Percentiles rank a stretch among this genome's conserved stretches.
These are phyloP conservation scores for Heteromeles arbutifolia DNA, from an alignment of 306 rosid species.

Conservation along the genomic window DNA sequence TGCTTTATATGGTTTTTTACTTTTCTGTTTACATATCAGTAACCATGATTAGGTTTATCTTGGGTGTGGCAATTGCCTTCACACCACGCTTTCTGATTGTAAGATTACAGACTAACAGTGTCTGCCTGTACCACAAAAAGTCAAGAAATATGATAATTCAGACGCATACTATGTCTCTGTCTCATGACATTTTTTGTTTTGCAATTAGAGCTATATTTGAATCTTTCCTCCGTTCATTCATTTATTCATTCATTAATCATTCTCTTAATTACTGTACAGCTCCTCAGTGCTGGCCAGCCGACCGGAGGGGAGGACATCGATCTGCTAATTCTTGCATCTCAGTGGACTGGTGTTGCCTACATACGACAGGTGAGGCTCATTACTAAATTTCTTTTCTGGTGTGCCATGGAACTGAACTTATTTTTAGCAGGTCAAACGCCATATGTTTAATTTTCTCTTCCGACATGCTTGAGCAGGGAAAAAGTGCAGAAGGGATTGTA, in stretches of 20 bases:
- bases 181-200: neutral
- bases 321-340: slow-evolving; percentile 77
- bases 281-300: slow-evolving; percentile 50
- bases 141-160: neutral
- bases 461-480: slow-evolving; percentile 48
- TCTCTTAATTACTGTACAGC: slow-evolving; percentile 36
- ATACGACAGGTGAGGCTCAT: slow-evolving; percentile 62
- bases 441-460: slow-evolving; percentile 4
- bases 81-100: neutral
- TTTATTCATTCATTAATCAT: slow-evolving; percentile 8
- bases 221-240: neutral
- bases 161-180: neutral
- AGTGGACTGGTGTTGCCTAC: slow-evolving; percentile 81
- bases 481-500: slow-evolving; percentile 48
- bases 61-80: neutral
- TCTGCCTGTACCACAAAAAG: neutral
- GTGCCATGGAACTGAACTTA: neutral
- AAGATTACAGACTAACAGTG: neutral
- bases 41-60: neutral
- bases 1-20: neutral
- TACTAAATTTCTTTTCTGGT: too few relatives aligned
- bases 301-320: slow-evolving; percentile 49
- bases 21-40: neutral
- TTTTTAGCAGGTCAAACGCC: neutral
- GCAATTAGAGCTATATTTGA: slow-evolving; percentile 6